Conservation (phyloP, 306 rosid species). For the Arachis hypogaea region DNA sequence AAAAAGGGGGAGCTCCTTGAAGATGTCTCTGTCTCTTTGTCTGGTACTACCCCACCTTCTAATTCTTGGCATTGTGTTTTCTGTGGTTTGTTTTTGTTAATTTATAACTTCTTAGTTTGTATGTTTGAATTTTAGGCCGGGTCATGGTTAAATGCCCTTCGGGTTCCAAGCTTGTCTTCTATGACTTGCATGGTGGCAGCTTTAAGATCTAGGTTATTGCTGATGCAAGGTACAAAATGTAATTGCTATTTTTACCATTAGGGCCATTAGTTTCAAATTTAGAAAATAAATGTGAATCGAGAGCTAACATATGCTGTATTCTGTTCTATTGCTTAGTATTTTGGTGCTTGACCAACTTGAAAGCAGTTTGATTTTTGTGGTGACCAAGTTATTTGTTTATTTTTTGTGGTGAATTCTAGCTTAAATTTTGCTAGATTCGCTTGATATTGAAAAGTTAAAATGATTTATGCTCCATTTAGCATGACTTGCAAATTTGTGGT, state of each 20-base stretch:
- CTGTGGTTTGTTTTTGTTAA: neutral
- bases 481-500: neutral
- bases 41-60: slow-evolving; percentile 53
- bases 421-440: neutral
- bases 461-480: neutral
- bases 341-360: slow-evolving; percentile 22
- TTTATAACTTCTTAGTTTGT: slow-evolving; percentile 23
- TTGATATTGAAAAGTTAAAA: neutral
- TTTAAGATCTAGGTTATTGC: slow-evolving; percentile 85
- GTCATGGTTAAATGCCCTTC: slow-evolving; percentile 74
- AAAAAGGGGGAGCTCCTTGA: slow-evolving; percentile 76
- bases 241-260: neutral
- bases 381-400: neutral
- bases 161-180: slow-evolving; percentile 71
- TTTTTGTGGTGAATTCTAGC: neutral
- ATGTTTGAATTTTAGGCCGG: slow-evolving; percentile 49
- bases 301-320: neutral
- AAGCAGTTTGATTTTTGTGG: slow-evolving; percentile 11
- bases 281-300: neutral
- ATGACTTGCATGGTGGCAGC: slow-evolving; percentile 20
- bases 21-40: slow-evolving; percentile 62
- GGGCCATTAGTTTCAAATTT: neutral
- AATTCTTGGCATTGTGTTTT: slow-evolving; percentile 37
- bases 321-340: slow-evolving; percentile 1
- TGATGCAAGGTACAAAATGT: slow-evolving; percentile 65